phyloP scores from a whole-genome alignment of 1,284 basidiomycete species.

The Rhodotorula sp. region DNA sequence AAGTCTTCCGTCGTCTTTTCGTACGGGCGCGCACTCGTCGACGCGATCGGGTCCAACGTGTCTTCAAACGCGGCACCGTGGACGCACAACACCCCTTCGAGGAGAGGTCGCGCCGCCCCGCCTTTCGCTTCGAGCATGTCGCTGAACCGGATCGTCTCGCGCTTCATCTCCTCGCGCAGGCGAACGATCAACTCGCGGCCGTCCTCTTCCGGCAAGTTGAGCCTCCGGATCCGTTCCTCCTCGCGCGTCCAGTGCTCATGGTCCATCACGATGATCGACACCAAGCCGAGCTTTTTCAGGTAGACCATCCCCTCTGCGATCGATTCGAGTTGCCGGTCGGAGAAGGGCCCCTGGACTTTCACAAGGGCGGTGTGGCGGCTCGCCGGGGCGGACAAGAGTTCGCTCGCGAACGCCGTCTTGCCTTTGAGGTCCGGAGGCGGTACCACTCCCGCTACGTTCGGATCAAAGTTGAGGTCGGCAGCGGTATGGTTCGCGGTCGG shows the following conservation, averaged over 20 bases:
- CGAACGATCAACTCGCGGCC: conserved; percentile 45
- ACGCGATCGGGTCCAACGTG: conserved; percentile 35
- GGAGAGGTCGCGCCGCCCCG: conserved; percentile 78
- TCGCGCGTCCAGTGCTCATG: conserved; percentile 72
- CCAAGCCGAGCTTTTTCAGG: conserved; percentile 89
- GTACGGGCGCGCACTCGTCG: conserved; percentile 28
- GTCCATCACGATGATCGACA: conserved; percentile 92
- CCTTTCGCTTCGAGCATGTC: conserved; percentile 78
- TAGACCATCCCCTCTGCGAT: conserved; percentile 91
- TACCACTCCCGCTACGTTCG: conserved; percentile 29
- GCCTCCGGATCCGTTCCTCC: conserved; percentile 46
- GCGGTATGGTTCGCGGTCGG: conserved; percentile 28
- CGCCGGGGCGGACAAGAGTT: conserved; percentile 75
- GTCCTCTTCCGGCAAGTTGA: conserved; percentile 54
- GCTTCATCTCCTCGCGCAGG: conserved; percentile 70
- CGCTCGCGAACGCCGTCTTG: conserved; percentile 64
- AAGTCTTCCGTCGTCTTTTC: conserved; percentile 31
- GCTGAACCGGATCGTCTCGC: conserved; percentile 60
- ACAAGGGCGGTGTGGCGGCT: conserved; percentile 84
- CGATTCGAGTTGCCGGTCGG: conserved; percentile 88
- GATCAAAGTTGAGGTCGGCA: background rate
- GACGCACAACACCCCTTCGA: conserved; percentile 78
- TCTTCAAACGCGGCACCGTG: conserved; percentile 66
- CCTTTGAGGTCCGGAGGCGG: conserved; percentile 40
- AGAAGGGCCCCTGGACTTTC: conserved; percentile 96